Evolutionary conservation across 1,284 basidiomycete genomes (phyloP).

Genomic region (Sparassis latifolia): DNA sequence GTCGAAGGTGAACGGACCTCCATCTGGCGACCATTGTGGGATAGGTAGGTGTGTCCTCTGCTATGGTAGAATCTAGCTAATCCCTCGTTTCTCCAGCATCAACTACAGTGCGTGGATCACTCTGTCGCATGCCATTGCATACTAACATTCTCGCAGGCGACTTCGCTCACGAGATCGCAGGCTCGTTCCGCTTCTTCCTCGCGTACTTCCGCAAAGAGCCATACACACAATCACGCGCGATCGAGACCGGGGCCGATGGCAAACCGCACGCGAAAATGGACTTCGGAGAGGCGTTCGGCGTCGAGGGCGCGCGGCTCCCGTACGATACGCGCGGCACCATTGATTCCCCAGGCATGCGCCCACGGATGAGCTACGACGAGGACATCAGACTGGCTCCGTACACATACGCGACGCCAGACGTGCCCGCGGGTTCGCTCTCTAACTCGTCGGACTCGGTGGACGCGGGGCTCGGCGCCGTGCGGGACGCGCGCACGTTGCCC

Average conservation of each 20-base stretch:
- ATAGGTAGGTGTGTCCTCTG: slow-evolving; percentile 42
- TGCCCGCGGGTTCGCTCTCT: no score
- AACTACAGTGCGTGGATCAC: slow-evolving; percentile 50
- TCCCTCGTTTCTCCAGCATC: slow-evolving; percentile 37
- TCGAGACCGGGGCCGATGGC: slow-evolving; percentile 19
- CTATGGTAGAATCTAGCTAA: not conserved
- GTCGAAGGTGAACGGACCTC: slow-evolving; percentile 34
- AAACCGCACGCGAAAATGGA: slow-evolving; percentile 23
- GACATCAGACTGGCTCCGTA: slow-evolving; percentile 40
- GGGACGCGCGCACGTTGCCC: no score
- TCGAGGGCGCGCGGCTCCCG: slow-evolving; percentile 19
- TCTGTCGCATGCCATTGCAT: not conserved
- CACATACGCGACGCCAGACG: slow-evolving; percentile 14
- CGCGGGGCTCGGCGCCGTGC: no score
- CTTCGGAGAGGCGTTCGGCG: slow-evolving; percentile 49
- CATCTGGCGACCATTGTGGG: slow-evolving; percentile 63
- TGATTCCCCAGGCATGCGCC: slow-evolving; percentile 7
- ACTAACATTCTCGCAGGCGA: slow-evolving; percentile 37
- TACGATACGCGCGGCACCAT: slow-evolving; percentile 6
- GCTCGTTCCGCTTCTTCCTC: slow-evolving; percentile 58
- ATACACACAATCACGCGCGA: slow-evolving; percentile 31
- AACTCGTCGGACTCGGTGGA: no score
- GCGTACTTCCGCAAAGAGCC: slow-evolving; percentile 41
- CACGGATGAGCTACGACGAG: slow-evolving; percentile 36
- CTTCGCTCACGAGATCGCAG: slow-evolving; percentile 56